A percentile compares a stretch with the other conserved stretches of the same genome.
These are phyloP conservation scores for Trichoderma endophyticum DNA, from an alignment of 2,329 filamentous ascomycete genomes.

Conservation along the genomic window DNA sequence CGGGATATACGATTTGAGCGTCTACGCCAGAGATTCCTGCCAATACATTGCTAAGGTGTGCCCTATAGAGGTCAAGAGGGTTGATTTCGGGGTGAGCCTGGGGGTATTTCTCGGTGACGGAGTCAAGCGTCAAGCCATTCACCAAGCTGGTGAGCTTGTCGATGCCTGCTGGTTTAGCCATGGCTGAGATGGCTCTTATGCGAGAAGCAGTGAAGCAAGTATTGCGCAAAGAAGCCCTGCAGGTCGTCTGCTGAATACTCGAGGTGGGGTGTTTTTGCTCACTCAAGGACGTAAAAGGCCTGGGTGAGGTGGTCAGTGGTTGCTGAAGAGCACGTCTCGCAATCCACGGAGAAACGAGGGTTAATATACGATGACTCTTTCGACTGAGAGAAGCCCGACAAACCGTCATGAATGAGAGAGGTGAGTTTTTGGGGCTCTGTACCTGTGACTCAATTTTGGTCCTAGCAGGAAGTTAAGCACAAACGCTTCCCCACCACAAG, in stretches of 20 bases:
- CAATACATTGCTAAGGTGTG: constrained; percentile 69
- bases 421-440: constrained; percentile 9
- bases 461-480: constrained; percentile 11
- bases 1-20: constrained; percentile 66
- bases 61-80: constrained; percentile 75
- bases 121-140: constrained; percentile 21
- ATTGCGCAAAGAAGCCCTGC: background rate
- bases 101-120: constrained; percentile 18
- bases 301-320: background rate
- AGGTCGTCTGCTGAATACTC: background rate
- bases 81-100: constrained; percentile 60
- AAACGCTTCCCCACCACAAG: constrained; percentile 10
- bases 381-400: constrained; percentile 10
- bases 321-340: background rate
- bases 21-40: constrained; percentile 68
- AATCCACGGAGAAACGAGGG: background rate
- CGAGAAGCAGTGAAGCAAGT: background rate
- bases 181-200: background rate
- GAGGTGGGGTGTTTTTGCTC: background rate
- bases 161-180: constrained; percentile 16
- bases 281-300: background rate
- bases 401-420: constrained; percentile 13
- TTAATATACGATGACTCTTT: constrained; percentile 1
- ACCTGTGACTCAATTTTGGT: constrained; percentile 17
- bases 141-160: constrained; percentile 21